phyloP scores from a whole-genome alignment of 495 filamentous ascomycete genomes.

The Entonaema liquescens region DNA sequence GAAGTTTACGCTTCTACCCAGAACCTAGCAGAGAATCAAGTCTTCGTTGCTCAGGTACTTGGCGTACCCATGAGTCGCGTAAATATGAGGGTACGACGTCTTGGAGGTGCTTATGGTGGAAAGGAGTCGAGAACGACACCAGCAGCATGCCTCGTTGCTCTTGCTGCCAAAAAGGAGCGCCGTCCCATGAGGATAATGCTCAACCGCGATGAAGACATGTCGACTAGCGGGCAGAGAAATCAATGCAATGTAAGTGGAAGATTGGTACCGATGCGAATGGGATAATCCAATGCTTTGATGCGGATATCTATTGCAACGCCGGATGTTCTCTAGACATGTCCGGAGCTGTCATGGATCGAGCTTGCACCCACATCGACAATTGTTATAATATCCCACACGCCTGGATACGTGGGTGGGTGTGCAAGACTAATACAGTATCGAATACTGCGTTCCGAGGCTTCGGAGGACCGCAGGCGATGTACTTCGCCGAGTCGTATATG shows the following conservation, averaged over 20 bases:
- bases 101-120: conserved; percentile 87
- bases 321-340: conserved; percentile 87
- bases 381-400: conserved; percentile 82
- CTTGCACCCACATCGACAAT: conserved; percentile 77
- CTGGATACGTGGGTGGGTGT: conserved; percentile 79
- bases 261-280: conserved; percentile 82
- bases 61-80: conserved; percentile 81
- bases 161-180: conserved; percentile 75
- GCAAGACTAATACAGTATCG: conserved; percentile 85
- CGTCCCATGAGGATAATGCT: conserved; percentile 87
- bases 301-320: conserved; percentile 82
- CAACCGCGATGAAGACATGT: conserved; percentile 86
- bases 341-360: conserved; percentile 77
- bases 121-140: conserved; percentile 85
- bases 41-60: conserved; percentile 72
- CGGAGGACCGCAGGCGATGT: conserved; percentile 86
- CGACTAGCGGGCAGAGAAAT: conserved; percentile 83
- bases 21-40: conserved; percentile 75
- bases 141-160: conserved; percentile 76
- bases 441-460: conserved; percentile 92
- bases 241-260: conserved; percentile 82
- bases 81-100: conserved; percentile 78
- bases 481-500: conserved; percentile 80
- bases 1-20: conserved; percentile 84
- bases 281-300: conserved; percentile 81